A percentile compares a stretch with the other conserved stretches of the same genome.
These are phyloP conservation scores for Ceratocystis smalleyi DNA, from an alignment of 2,329 filamentous ascomycete species.

Conservation along the genomic window DNA sequence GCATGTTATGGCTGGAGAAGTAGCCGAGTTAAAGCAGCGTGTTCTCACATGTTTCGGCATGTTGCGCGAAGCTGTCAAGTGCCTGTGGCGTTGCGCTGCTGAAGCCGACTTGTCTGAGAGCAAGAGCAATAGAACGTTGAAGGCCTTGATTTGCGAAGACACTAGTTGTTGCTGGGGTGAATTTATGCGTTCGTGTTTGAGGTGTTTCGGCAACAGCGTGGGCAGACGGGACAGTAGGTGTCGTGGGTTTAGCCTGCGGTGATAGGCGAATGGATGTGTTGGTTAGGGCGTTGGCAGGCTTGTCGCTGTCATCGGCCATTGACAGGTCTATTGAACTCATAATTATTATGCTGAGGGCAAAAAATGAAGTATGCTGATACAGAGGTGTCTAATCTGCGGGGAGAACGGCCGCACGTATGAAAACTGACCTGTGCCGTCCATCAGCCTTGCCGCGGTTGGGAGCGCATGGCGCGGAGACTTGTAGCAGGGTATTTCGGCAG, in stretches of 20 bases:
- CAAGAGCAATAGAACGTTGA: constrained; percentile 39
- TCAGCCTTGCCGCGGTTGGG: background rate
- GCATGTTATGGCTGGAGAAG: constrained; percentile 18
- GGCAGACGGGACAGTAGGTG: background rate
- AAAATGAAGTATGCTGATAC: background rate
- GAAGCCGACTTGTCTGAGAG: constrained; percentile 44
- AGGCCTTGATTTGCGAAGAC: constrained; percentile 28
- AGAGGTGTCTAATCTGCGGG: background rate
- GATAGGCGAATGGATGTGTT: background rate
- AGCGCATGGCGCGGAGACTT: background rate
- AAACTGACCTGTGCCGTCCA: background rate
- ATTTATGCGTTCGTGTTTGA: background rate
- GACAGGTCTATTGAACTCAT: background rate
- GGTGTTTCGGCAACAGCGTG: background rate
- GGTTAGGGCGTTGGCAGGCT: background rate
- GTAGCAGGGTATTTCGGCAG: background rate
- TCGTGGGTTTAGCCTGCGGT: background rate
- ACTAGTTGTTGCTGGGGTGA: background rate
- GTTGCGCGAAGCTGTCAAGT: constrained; percentile 40
- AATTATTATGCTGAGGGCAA: background rate
- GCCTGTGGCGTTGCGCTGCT: constrained; percentile 38
- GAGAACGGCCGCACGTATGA: background rate
- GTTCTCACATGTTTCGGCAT: constrained; percentile 43
- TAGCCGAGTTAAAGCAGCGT: too few relatives aligned
- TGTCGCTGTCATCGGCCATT: background rate